phyloP scores from a whole-genome alignment of 2,329 filamentous ascomycete genomes.

The Aspergillus fumigatus region DNA sequence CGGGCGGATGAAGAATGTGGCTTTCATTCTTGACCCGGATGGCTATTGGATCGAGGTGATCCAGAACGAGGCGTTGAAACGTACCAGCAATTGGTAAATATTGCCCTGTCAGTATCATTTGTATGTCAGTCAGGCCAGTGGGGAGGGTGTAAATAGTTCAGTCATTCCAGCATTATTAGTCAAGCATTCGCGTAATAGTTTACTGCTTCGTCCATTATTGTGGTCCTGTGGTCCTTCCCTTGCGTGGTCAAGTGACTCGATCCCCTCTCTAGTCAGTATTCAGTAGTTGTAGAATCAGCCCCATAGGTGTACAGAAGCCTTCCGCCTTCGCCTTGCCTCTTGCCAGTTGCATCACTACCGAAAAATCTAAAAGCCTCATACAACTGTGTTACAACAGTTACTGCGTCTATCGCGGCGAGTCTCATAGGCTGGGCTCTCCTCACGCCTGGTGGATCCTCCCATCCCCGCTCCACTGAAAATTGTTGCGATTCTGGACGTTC shows the following conservation, averaged over 20 bases:
- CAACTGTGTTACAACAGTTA: background rate
- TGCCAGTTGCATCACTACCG: background rate
- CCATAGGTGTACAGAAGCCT: background rate
- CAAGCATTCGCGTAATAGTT: background rate
- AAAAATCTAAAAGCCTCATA: background rate
- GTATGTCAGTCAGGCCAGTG: background rate
- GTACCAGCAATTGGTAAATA: constrained; percentile 36
- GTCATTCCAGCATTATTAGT: background rate
- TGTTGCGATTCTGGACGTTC: background rate
- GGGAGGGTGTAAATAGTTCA: background rate
- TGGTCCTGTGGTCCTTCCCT: background rate
- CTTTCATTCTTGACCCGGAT: constrained; percentile 86
- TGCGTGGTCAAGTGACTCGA: background rate
- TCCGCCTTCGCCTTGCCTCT: background rate
- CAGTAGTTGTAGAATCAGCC: too few relatives aligned
- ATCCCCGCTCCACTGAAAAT: constrained; percentile 9
- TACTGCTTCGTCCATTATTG: background rate
- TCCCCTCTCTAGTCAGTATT: background rate
- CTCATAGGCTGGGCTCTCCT: constrained; percentile 14
- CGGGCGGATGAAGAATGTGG: constrained; percentile 86
- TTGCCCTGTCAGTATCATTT: background rate
- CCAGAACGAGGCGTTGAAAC: constrained; percentile 59
- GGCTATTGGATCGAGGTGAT: constrained; percentile 73
- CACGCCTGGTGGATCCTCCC: constrained; percentile 12
- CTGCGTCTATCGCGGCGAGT: constrained; percentile 1